Percentiles rank a stretch among this genome's conserved stretches.
Evolutionary conservation across 441 rosid species (phyloP).

Genomic region (Raphanus hybrid): DNA sequence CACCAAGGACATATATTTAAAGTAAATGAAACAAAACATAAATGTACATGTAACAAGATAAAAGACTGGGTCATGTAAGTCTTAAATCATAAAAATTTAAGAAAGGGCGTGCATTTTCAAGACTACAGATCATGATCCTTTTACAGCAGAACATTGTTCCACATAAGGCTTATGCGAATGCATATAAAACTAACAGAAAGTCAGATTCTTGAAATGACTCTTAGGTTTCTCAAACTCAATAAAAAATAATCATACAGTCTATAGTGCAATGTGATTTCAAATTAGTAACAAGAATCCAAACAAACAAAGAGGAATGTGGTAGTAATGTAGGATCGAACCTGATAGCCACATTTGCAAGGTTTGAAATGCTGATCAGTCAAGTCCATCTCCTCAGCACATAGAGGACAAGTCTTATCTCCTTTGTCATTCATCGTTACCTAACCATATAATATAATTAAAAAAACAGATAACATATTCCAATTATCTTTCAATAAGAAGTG

Average conservation of each 20-base stretch:
- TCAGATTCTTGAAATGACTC: not conserved
- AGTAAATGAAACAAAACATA: not conserved
- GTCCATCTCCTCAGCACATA: slow-evolving; percentile 96
- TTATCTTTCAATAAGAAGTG: not conserved
- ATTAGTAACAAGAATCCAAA: not conserved
- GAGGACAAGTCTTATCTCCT: slow-evolving; percentile 92
- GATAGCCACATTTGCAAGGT: slow-evolving; percentile 97
- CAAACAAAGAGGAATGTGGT: not conserved
- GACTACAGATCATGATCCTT: not conserved
- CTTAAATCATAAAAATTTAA: not conserved
- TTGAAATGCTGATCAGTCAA: slow-evolving; percentile 92
- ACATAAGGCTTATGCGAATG: slow-evolving; percentile 3
- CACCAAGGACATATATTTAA: slow-evolving; percentile 25
- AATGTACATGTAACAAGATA: not conserved
- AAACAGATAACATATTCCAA: slow-evolving; percentile 6
- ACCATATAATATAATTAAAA: not conserved
- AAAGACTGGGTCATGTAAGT: not conserved
- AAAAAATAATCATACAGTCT: not conserved
- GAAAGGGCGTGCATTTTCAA: slow-evolving; percentile 11
- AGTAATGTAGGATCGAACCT: slow-evolving; percentile 49
- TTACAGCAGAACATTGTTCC: not conserved
- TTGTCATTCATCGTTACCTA: slow-evolving; percentile 77
- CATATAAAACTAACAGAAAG: not conserved
- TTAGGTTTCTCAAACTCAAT: slow-evolving; percentile 6
- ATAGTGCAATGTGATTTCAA: slow-evolving; percentile 3